Base-by-base conservation (phyloP, 139 green algal species). In the Tetradesmus obliquus region DNA sequence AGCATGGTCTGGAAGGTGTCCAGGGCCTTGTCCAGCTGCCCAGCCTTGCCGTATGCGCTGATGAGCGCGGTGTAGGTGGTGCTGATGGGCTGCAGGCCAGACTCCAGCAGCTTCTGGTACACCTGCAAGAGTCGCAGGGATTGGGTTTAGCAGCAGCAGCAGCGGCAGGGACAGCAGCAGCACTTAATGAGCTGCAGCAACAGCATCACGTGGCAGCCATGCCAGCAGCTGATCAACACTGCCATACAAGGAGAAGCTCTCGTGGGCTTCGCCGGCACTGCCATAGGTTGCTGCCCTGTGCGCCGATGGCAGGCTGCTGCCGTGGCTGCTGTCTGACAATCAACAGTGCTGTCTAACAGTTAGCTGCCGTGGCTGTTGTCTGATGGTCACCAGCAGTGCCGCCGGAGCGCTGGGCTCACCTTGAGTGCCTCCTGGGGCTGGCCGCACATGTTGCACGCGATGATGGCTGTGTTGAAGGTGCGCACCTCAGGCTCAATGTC, bases 21-120 rank as follows among this genome's bases (percentile, higher is more conserved):
- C 89, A 96, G 83, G 5, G 94, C 96, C 71, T 94, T 92, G 9
- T 95, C 93, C 92, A 97, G 88, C 81, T 94, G 87, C 8, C 94
- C 94, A 5, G 92, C 91, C 91, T 97, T 97, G 88, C 93, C 94
- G 74, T 96, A 96, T 1, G 95, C 93, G 15, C 88, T 94, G 84
- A 98, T 97, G 87, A 98, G 93, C 4, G 96, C 95, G 6, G 95
- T 97, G 92, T 96, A 98, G 3, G 97, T 97, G 89, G 94, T 97
- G 66, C 94, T 93, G 79, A 96, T 97, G 24, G 97, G 96, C 45
- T 87, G 55, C 81, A 94, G 92, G 15, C 96, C 95, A 3, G 94
- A 93, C 5, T 90, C 88, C 53, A 96, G 83, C 91, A 98, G 90
- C 60, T 93, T 91, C 51, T 93, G 76, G 66, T 96, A 97, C 17